These are phyloP conservation scores for Penicillium sp. DNA, from an alignment of 2,329 filamentous ascomycete genomes.

Conservation along the genomic window DNA sequence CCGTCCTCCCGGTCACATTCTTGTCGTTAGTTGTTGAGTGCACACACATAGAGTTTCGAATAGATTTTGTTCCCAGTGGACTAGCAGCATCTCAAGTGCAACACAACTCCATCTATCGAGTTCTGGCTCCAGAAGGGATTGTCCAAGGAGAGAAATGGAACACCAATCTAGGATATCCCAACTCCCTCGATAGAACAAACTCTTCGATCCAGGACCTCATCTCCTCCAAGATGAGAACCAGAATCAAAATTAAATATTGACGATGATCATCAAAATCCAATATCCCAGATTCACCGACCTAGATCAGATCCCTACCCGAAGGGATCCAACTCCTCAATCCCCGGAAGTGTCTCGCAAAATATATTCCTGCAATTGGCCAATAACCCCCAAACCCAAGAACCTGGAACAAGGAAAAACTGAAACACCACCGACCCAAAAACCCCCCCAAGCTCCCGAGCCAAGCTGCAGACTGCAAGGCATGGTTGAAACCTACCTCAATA, in stretches of 20 bases:
- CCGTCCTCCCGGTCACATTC: slow-evolving; percentile 20
- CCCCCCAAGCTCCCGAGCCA: slow-evolving; percentile 5
- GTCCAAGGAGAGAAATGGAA: neutral
- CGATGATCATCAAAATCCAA: neutral
- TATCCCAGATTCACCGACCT: neutral
- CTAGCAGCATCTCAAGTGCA: neutral
- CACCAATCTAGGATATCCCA: neutral
- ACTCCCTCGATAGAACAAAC: neutral
- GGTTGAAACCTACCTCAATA: slow-evolving; percentile 25
- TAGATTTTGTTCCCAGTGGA: neutral
- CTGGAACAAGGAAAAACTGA: slow-evolving; percentile 10
- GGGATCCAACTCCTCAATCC: neutral
- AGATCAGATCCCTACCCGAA: neutral
- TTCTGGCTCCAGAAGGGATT: neutral
- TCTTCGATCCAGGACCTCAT: neutral
- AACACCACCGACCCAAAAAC: slow-evolving; percentile 11
- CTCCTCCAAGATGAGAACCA: neutral
- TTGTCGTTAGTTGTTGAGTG: slow-evolving; percentile 4
- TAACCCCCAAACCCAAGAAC: slow-evolving; percentile 1
- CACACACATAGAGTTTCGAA: slow-evolving; percentile 1
- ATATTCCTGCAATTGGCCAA: slow-evolving; percentile 8
- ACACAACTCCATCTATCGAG: neutral
- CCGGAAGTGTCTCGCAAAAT: neutral
- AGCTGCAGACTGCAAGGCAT: slow-evolving; percentile 26
- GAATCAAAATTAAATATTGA: neutral